Percentiles rank a stretch among this genome's conserved stretches.
These are phyloP conservation scores for Pistacia atlantica DNA, from an alignment of 345 rosid genomes.

Conservation along the genomic window DNA sequence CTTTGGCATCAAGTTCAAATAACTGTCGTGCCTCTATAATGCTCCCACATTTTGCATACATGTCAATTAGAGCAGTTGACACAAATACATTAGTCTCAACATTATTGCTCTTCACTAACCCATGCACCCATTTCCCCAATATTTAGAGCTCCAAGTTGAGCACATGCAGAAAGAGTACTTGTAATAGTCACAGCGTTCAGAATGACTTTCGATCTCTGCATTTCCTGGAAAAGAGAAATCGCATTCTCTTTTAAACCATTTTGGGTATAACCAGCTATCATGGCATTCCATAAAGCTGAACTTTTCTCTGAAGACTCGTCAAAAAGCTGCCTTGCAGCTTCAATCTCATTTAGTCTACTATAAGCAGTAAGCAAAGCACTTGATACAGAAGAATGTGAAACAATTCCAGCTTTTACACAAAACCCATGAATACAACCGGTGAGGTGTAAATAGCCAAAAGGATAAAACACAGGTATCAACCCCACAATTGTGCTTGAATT, in stretches of 20 bases:
- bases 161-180: constrained; percentile 78
- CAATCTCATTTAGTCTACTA: constrained; percentile 61
- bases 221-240: constrained; percentile 62
- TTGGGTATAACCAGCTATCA: constrained; percentile 82
- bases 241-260: constrained; percentile 71
- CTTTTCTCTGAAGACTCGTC: constrained; percentile 57
- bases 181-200: constrained; percentile 72
- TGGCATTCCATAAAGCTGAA: constrained; percentile 84
- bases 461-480: constrained; percentile 57
- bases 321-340: constrained; percentile 52
- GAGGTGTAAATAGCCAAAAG: constrained; percentile 61
- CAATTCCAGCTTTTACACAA: constrained; percentile 46
- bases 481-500: constrained; percentile 69
- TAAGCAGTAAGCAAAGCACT: constrained; percentile 70
- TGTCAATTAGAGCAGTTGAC: constrained; percentile 74
- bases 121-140: constrained; percentile 76
- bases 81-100: constrained; percentile 65
- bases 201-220: constrained; percentile 52
- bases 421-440: constrained; percentile 57
- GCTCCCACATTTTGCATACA: constrained; percentile 88
- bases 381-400: constrained; percentile 53
- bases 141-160: constrained; percentile 73
- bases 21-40: constrained; percentile 58
- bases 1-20: constrained; percentile 58
- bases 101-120: constrained; percentile 45